Percentiles rank a stretch among this genome's conserved stretches.
These are phyloP conservation scores for Aureobasidium sp. DNA, from an alignment of 2,329 filamentous ascomycete genomes.

Conservation along the genomic window DNA sequence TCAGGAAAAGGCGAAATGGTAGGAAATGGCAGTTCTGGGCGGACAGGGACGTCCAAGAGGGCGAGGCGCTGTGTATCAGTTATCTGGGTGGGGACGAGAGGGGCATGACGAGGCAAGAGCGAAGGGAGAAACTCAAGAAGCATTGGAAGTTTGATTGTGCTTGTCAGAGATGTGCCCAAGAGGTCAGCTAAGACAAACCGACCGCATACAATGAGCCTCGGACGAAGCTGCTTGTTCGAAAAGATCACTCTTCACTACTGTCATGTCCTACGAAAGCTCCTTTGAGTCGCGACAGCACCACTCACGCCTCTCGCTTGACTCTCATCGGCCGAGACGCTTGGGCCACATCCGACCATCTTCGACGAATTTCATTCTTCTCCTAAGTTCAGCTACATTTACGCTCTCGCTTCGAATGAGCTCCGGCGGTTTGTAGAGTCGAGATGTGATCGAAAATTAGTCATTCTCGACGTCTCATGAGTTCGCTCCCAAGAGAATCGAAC, in stretches of 20 bases:
- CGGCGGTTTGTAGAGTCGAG: no score
- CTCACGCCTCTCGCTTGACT: neutral
- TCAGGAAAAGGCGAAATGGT: slow-evolving; percentile 37
- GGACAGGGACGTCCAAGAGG: slow-evolving; percentile 29
- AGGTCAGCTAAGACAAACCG: neutral
- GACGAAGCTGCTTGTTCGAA: no score
- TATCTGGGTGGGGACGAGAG: slow-evolving; percentile 44
- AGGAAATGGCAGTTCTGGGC: slow-evolving; percentile 37
- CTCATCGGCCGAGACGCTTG: neutral
- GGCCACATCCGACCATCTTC: neutral
- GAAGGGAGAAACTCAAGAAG: slow-evolving; percentile 33
- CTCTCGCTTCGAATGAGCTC: no score
- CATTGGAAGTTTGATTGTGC: slow-evolving; percentile 43
- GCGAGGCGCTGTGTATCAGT: slow-evolving; percentile 42
- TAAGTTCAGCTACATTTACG: no score
- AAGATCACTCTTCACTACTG: no score
- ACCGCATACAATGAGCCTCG: no score
- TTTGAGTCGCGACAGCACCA: no score
- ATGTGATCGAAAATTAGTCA: no score
- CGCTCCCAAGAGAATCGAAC: no score
- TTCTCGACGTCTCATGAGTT: no score
- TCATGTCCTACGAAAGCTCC: no score
- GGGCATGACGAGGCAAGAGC: slow-evolving; percentile 30
- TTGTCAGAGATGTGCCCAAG: slow-evolving; percentile 33
- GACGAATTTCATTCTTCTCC: no score